These are phyloP conservation scores for Rhododendron simsii DNA, from an alignment of 148 eudicot species.

Conservation along the genomic window DNA sequence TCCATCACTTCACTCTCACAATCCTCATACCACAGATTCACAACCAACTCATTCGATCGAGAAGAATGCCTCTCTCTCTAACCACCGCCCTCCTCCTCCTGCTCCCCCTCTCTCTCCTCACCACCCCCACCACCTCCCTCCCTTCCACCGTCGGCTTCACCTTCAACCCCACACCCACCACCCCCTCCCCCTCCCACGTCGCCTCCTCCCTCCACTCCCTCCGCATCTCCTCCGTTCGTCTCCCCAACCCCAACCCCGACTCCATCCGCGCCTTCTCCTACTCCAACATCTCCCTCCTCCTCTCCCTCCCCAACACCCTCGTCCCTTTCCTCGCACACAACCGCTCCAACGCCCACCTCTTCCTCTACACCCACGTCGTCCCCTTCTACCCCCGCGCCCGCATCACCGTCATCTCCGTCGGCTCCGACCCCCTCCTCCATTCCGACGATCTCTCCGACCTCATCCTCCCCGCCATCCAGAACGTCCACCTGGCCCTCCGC, in stretches of 20 bases:
- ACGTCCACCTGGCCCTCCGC: conserved; percentile 43
- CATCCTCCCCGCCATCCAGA: conserved; percentile 56
- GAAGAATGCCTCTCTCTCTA: conserved; percentile 1
- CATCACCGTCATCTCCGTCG: conserved; percentile 61
- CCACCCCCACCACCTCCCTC: background rate
- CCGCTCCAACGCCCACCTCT: conserved; percentile 49
- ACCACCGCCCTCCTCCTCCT: background rate
- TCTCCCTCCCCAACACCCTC: conserved; percentile 61
- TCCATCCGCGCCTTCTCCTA: conserved; percentile 59
- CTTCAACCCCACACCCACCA: conserved; percentile 13
- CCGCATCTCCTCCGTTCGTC: conserved; percentile 47
- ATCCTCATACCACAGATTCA: background rate
- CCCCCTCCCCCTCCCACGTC: conserved; percentile 27
- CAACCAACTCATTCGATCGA: background rate
- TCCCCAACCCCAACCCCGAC: conserved; percentile 43
- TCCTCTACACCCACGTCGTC: conserved; percentile 57
- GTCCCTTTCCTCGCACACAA: conserved; percentile 54
- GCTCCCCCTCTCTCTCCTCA: conserved; percentile 1
- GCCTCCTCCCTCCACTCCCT: conserved; percentile 29
- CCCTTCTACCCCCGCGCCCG: conserved; percentile 87
- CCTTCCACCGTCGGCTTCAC: conserved; percentile 27
- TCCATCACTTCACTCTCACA: background rate
- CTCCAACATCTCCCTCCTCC: conserved; percentile 63
- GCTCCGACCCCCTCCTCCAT: conserved; percentile 30
- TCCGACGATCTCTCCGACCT: conserved; percentile 20